Conservation (phyloP, 345 rosid genomes). For the Eutrema yunnanense region DNA sequence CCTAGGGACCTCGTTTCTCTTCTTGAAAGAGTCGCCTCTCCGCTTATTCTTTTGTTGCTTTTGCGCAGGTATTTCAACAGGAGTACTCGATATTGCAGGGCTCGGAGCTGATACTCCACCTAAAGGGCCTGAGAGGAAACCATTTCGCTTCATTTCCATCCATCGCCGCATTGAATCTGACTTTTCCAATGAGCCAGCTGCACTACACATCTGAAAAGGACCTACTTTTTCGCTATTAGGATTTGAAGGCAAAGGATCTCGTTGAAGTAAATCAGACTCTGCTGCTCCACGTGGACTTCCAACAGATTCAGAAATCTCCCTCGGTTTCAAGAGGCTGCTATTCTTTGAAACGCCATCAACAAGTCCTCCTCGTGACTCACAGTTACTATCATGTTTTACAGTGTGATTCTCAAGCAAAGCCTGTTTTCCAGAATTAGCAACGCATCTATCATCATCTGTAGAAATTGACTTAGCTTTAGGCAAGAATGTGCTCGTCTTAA, state of each 20-base stretch:
- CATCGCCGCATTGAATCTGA: conserved; percentile 65
- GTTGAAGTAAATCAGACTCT: neutral
- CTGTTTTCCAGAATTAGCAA: conserved; percentile 12
- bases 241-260: neutral
- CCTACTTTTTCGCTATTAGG: conserved; percentile 9
- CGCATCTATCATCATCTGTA: neutral
- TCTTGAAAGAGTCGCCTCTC: conserved; percentile 50
- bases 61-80: conserved; percentile 52
- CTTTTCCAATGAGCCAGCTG: conserved; percentile 38
- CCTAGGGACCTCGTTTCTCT: conserved; percentile 23
- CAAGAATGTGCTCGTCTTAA: neutral
- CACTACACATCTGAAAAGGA: conserved; percentile 12
- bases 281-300: conserved; percentile 37
- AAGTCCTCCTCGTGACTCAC: conserved; percentile 27
- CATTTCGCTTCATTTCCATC: conserved; percentile 94
- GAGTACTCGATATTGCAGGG: conserved; percentile 35
- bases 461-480: conserved; percentile 4
- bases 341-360: conserved; percentile 43
- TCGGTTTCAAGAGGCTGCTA: conserved; percentile 28
- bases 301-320: conserved; percentile 55
- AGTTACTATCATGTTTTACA: conserved; percentile 7
- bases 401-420: conserved; percentile 19
- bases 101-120: conserved; percentile 53
- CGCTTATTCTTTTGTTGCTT: conserved; percentile 65
- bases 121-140: conserved; percentile 69